These are phyloP conservation scores for Lasiosphaeria hispida DNA, from an alignment of 495 filamentous ascomycete genomes.

Conservation along the genomic window DNA sequence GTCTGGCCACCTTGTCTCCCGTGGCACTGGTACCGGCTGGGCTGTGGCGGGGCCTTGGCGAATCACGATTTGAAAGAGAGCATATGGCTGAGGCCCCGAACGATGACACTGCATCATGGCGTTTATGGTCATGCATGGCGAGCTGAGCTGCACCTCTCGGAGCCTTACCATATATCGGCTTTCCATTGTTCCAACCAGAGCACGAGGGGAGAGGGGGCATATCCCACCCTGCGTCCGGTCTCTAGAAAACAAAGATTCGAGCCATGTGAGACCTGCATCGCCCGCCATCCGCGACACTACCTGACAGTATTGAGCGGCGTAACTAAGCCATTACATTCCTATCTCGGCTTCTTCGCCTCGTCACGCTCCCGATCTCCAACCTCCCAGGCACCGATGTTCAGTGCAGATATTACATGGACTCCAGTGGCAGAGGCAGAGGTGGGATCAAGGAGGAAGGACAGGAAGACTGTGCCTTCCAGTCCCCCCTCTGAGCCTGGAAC, in stretches of 20 bases:
- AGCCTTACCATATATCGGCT: not conserved
- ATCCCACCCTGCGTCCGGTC: not conserved
- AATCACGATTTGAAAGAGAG: not conserved
- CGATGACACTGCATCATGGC: not conserved
- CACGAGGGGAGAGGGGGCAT: not conserved
- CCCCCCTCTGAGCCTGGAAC: not conserved
- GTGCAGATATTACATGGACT: constrained; percentile 4
- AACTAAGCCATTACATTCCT: not conserved
- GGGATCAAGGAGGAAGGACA: not conserved
- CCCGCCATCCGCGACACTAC: not conserved
- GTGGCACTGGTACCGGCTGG: no score
- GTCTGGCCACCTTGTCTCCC: no score
- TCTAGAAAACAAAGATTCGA: constrained; percentile 2
- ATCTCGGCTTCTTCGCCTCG: not conserved
- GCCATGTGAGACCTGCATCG: not conserved
- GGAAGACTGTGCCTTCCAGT: not conserved
- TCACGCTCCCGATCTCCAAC: no score
- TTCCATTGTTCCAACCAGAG: not conserved
- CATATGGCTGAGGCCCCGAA: not conserved
- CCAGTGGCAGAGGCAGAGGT: constrained; percentile 4
- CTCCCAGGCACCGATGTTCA: not conserved
- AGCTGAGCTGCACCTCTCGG: constrained; percentile 4
- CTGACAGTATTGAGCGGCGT: no score
- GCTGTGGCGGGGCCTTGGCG: not conserved
- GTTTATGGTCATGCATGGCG: not conserved